phyloP scores from a whole-genome alignment of 495 filamentous ascomycete genomes.

The Penicillium herquei region DNA sequence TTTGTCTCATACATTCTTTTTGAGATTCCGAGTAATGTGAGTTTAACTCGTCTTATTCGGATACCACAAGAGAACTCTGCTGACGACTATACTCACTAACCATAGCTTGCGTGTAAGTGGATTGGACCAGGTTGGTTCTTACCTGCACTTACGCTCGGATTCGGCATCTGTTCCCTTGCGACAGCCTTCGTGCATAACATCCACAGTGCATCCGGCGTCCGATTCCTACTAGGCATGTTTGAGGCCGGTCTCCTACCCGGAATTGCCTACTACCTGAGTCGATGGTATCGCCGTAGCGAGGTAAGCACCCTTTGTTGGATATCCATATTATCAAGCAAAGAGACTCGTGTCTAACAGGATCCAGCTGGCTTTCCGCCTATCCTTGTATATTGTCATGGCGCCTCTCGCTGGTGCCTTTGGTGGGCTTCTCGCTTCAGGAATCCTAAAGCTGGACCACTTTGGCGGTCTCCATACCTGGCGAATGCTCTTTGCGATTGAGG shows the following conservation, averaged over 20 bases:
- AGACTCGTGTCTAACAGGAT: too few species aligned
- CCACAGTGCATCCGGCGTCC: constrained; percentile 40
- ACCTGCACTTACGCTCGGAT: constrained; percentile 43
- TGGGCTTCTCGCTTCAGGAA: constrained; percentile 63
- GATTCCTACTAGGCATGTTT: constrained; percentile 60
- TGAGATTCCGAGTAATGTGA: constrained; percentile 73
- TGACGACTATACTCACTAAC: not conserved
- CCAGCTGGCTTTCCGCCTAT: constrained; percentile 56
- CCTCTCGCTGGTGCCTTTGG: constrained; percentile 70
- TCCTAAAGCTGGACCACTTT: constrained; percentile 44
- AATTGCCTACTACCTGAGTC: constrained; percentile 68
- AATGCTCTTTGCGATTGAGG: constrained; percentile 75
- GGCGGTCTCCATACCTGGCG: constrained; percentile 59
- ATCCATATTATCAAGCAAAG: not conserved
- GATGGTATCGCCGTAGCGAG: constrained; percentile 69
- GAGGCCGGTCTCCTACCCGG: constrained; percentile 73
- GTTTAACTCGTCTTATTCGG: not conserved
- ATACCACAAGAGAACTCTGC: not conserved
- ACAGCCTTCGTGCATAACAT: constrained; percentile 49
- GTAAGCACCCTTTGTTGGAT: not conserved
- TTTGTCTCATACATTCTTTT: constrained; percentile 75
- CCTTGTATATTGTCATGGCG: constrained; percentile 55
- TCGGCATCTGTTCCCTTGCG: constrained; percentile 47
- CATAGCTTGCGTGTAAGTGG: constrained; percentile 40
- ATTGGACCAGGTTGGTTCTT: constrained; percentile 53